Percentiles rank a stretch among this genome's conserved stretches.
Evolutionary conservation across 2,329 filamentous ascomycete species (phyloP).

Genomic region (Aspergillus pseudotamarii): DNA sequence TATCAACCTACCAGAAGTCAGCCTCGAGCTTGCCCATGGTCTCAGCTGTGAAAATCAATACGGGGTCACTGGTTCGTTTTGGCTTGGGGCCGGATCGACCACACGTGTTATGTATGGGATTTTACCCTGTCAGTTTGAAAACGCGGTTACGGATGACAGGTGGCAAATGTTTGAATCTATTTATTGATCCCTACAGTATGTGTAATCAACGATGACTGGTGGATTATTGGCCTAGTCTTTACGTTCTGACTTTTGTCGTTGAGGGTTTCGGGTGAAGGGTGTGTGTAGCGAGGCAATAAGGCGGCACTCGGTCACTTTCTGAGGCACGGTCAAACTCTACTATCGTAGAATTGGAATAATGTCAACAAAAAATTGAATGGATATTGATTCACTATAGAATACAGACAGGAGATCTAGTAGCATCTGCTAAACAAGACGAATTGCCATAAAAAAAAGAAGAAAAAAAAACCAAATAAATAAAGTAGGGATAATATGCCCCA

Average conservation of each 20-base stretch:
- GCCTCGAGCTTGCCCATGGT: neutral
- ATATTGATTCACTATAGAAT: neutral
- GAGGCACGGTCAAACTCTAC: neutral
- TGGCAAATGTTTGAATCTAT: neutral
- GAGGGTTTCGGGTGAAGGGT: neutral
- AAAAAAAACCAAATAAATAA: neutral
- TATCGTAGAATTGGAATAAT: neutral
- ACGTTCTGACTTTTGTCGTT: neutral
- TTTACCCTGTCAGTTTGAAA: neutral
- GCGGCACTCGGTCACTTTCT: neutral
- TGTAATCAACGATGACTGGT: neutral
- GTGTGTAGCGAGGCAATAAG: neutral
- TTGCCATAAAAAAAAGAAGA: neutral
- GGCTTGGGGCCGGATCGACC: neutral
- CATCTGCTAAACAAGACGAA: neutral
- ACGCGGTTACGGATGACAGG: neutral
- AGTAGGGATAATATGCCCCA: conserved; percentile 2
- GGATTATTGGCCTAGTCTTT: neutral
- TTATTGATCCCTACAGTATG: neutral
- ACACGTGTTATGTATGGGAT: neutral
- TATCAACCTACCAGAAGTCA: conserved; percentile 2
- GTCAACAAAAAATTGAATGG: neutral
- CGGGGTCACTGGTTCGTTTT: neutral
- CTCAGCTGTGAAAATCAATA: neutral
- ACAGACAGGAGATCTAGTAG: neutral